Evolutionary conservation across 225 moss, liverwort and hornwort genomes (phyloP).

Genomic region (Sphagnum contortum): DNA sequence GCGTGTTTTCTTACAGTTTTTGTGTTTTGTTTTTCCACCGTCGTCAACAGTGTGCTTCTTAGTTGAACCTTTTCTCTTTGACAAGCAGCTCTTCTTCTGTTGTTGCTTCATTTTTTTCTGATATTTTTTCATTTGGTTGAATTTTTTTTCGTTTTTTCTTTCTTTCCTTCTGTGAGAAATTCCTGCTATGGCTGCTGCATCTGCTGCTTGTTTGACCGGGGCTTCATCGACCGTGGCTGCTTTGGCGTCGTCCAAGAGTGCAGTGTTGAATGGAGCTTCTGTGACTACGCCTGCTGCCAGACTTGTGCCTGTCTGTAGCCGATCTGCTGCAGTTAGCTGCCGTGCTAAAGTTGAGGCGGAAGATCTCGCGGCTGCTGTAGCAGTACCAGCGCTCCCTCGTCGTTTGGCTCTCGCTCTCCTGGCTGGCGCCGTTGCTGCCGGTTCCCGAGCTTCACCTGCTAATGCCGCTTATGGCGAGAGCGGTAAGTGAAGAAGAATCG

Average conservation of each 20-base stretch:
- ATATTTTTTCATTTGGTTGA: too few species aligned
- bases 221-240: background rate
- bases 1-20: too few species aligned
- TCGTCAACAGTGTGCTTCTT: too few species aligned
- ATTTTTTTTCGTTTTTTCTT: too few species aligned
- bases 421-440: constrained; percentile 42
- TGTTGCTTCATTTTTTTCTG: too few species aligned
- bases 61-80: too few species aligned
- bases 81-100: too few species aligned
- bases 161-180: too few species aligned
- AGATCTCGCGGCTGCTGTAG: constrained; percentile 5
- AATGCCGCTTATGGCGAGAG: constrained; percentile 83
- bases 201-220: too few species aligned
- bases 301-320: background rate
- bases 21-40: too few species aligned
- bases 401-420: constrained; percentile 64
- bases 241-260: constrained; percentile 21
- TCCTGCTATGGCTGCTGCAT: too few species aligned
- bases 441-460: constrained; percentile 46
- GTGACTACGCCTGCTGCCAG: constrained; percentile 10
- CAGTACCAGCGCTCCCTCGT: constrained; percentile 27
- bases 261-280: constrained; percentile 15
- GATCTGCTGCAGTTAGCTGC: constrained; percentile 19
- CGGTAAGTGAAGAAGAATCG: constrained; percentile 27
- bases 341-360: constrained; percentile 20